phyloP scores from a whole-genome alignment of 176 grass and related monocot species.

The Aegilops speltoides region DNA sequence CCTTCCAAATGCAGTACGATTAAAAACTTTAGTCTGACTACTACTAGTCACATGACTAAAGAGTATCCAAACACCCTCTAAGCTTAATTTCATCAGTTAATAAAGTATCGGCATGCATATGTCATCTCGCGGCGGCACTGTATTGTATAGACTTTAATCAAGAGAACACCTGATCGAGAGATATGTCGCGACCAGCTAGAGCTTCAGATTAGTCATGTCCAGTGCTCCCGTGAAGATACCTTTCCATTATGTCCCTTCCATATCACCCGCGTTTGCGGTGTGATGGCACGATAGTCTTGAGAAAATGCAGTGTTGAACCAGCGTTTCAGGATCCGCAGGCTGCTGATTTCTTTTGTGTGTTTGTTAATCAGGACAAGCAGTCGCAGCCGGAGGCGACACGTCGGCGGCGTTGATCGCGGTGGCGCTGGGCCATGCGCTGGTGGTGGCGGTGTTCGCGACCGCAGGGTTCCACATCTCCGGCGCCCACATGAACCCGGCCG shows the following conservation, averaged over 20 bases:
- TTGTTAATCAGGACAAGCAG: not conserved
- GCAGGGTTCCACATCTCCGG: slow-evolving; percentile 88
- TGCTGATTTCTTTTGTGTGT: not conserved
- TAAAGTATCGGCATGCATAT: not conserved
- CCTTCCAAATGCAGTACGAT: too few species aligned
- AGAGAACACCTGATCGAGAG: not conserved
- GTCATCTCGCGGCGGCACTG: not conserved
- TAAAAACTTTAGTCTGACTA: too few species aligned
- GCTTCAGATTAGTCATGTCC: not conserved
- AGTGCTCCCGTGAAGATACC: too few species aligned
- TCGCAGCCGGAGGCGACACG: not conserved
- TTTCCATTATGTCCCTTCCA: not conserved
- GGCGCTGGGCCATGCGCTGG: slow-evolving; percentile 72
- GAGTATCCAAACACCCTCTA: too few species aligned
- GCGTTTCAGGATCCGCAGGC: not conserved
- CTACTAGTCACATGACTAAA: too few species aligned
- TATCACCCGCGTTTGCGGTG: not conserved
- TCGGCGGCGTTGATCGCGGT: slow-evolving; percentile 58
- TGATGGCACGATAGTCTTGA: not conserved
- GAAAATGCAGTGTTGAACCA: not conserved
- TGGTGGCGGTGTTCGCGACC: slow-evolving; percentile 70
- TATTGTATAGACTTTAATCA: not conserved
- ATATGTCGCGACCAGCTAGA: not conserved
- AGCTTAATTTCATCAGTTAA: too few species aligned
- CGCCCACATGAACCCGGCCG: slow-evolving; percentile 85